Conservation (phyloP, 2,329 filamentous ascomycete genomes). For the Pseudogymnoascus sp. region DNA sequence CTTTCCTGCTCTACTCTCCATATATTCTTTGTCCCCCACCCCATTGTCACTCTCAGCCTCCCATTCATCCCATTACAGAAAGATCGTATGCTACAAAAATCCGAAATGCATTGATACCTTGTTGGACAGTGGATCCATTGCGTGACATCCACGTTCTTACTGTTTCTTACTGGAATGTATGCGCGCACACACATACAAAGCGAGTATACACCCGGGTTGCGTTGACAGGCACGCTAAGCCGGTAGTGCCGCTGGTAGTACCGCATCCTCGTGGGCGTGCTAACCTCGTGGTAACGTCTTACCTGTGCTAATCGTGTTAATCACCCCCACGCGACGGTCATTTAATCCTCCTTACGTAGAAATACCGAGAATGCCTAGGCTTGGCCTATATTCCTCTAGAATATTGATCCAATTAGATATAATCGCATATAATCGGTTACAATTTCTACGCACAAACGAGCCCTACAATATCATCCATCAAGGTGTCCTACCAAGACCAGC, state of each 20-base stretch:
- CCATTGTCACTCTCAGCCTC: background rate
- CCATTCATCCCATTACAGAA: background rate
- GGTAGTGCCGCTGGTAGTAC: background rate
- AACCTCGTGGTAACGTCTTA: background rate
- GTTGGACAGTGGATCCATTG: background rate
- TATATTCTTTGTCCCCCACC: background rate
- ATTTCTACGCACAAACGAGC: background rate
- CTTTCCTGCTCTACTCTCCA: background rate
- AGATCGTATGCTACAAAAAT: background rate
- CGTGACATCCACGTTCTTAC: background rate
- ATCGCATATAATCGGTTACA: background rate
- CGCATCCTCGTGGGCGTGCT: background rate
- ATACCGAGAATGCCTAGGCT: background rate
- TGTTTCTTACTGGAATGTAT: background rate
- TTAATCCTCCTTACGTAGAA: background rate
- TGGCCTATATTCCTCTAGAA: background rate
- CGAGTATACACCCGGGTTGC: background rate
- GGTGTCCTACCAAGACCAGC: background rate
- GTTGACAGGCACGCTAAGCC: background rate
- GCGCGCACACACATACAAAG: no score
- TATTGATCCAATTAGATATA: background rate
- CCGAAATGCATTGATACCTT: background rate
- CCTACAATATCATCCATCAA: background rate
- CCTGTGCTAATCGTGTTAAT: background rate
- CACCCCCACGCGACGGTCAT: background rate